Conservation (phyloP, 495 filamentous ascomycete species). For the Aspergillus sclerotiicarbonarius region DNA sequence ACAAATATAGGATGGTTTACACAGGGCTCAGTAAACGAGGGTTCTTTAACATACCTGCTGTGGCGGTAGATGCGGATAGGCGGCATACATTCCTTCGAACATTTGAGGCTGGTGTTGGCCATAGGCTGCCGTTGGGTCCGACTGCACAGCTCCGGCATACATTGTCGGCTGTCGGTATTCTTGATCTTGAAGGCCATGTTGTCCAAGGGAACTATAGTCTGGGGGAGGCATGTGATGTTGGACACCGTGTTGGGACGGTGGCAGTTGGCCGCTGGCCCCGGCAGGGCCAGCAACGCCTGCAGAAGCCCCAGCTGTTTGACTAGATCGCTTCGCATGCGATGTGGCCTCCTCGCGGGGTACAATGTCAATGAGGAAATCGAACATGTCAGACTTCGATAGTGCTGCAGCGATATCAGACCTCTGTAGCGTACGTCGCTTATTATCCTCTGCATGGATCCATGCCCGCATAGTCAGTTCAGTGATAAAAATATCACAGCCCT, state of each 20-base stretch:
- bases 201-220: constrained; percentile 61
- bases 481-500: constrained; percentile 99
- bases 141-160: constrained; percentile 74
- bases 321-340: constrained; percentile 74
- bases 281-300: constrained; percentile 43
- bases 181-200: constrained; percentile 66
- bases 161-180: constrained; percentile 78
- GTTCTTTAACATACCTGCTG: constrained; percentile 65
- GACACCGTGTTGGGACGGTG: constrained; percentile 58
- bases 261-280: constrained; percentile 50
- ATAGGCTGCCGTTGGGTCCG: constrained; percentile 66
- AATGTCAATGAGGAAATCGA: constrained; percentile 99
- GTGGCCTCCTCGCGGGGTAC: constrained; percentile 92
- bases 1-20: not conserved
- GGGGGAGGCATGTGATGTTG: constrained; percentile 66
- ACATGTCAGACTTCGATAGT: constrained; percentile 97
- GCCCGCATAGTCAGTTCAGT: constrained; percentile 98
- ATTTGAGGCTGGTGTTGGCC: constrained; percentile 74
- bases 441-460: constrained; percentile 99
- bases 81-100: constrained; percentile 83
- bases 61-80: constrained; percentile 73
- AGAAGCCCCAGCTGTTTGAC: constrained; percentile 55
- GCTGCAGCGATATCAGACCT: constrained; percentile 95
- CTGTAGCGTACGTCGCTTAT: constrained; percentile 94
- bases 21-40: not conserved